Conservation (phyloP, 1,139 yeast genomes). For the Barnettozyma hawaiiensis region DNA sequence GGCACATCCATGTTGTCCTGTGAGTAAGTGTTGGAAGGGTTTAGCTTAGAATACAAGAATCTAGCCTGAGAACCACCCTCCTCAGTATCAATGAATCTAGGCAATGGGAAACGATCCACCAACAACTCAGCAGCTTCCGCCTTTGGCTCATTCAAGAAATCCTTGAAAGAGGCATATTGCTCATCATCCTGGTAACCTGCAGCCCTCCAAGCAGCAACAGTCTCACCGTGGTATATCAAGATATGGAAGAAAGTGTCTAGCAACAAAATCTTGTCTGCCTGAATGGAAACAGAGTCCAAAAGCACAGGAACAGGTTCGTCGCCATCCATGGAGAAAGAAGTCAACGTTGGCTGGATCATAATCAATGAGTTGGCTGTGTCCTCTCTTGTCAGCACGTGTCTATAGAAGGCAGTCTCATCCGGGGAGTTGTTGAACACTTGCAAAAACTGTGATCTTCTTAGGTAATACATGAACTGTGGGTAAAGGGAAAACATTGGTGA, state of each 20-base stretch:
- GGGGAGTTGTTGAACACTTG: constrained; percentile 98
- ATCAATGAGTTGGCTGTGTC: constrained; percentile 90
- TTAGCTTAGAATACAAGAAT: constrained; percentile 87
- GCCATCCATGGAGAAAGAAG: constrained; percentile 77
- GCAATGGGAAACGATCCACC: constrained; percentile 93
- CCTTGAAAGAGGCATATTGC: constrained; percentile 84
- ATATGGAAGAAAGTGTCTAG: constrained; percentile 96
- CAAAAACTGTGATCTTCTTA: constrained; percentile 93
- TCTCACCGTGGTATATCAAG: constrained; percentile 90
- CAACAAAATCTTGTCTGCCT: constrained; percentile 80
- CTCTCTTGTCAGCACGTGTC: constrained; percentile 87
- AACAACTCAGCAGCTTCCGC: constrained; percentile 88
- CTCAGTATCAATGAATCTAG: constrained; percentile 93
- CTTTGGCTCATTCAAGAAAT: constrained; percentile 82
- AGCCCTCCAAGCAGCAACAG: constrained; percentile 94
- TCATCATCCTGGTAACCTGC: constrained; percentile 91
- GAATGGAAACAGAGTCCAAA: constrained; percentile 87
- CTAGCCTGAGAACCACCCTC: constrained; percentile 99
- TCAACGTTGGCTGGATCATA: constrained; percentile 95
- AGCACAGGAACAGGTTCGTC: constrained; percentile 93
- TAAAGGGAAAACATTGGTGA: constrained; percentile 75
- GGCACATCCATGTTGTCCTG: constrained; percentile 50
- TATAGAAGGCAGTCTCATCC: constrained; percentile 96
- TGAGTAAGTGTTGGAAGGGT: constrained; percentile 84
- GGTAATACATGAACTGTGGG: constrained; percentile 93